These are phyloP conservation scores for Naganishia randhawae DNA, from an alignment of 768 basidiomycete species.

Conservation along the genomic window DNA sequence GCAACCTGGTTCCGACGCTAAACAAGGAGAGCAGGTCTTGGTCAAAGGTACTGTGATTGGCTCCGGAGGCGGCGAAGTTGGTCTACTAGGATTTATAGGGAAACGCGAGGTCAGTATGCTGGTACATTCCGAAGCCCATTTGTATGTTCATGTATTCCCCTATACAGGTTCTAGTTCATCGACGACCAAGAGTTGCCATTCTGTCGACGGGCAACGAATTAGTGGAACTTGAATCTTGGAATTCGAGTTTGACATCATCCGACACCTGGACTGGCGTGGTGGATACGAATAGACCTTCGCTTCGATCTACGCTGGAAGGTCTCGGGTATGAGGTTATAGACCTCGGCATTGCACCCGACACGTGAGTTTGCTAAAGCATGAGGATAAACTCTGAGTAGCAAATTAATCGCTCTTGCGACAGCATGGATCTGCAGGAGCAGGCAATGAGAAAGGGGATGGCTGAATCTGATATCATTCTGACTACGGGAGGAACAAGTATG, in stretches of 20 bases:
- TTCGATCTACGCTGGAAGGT: slow-evolving; percentile 65
- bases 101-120: slow-evolving; percentile 59
- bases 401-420: neutral
- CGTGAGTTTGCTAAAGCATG: slow-evolving; percentile 53
- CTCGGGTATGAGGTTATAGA: slow-evolving; percentile 75
- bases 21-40: slow-evolving; percentile 61
- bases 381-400: neutral
- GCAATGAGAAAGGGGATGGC: slow-evolving; percentile 61
- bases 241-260: slow-evolving; percentile 40
- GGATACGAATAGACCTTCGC: slow-evolving; percentile 81
- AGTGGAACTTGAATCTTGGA: slow-evolving; percentile 58
- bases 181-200: slow-evolving; percentile 71
- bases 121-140: neutral
- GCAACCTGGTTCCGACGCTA: slow-evolving; percentile 68
- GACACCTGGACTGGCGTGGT: slow-evolving; percentile 67
- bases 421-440: slow-evolving; percentile 49
- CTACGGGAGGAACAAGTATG: slow-evolving; percentile 90
- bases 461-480: slow-evolving; percentile 69
- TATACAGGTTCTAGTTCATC: slow-evolving; percentile 64
- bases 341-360: slow-evolving; percentile 73
- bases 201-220: slow-evolving; percentile 85
- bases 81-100: slow-evolving; percentile 75
- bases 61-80: slow-evolving; percentile 73
- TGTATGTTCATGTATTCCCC: neutral
- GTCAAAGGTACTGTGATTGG: slow-evolving; percentile 62